phyloP scores from a whole-genome alignment of 441 rosid species.

The Gossypium aridum region DNA sequence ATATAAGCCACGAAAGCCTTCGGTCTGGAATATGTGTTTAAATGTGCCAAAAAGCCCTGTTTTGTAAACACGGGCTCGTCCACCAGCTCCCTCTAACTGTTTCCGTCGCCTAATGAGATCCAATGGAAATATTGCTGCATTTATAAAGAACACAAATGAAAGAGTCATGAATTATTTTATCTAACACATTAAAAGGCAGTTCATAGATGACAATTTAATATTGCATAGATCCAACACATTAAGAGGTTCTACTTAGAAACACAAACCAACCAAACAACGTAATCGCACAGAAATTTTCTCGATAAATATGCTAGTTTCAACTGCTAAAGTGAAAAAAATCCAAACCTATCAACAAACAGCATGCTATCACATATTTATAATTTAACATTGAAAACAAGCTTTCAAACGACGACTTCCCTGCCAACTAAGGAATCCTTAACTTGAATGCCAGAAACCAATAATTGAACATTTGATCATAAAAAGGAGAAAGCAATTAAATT shows the following conservation, averaged over 20 bases:
- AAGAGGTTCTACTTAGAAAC: background rate
- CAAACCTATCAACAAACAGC: background rate
- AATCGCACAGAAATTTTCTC: background rate
- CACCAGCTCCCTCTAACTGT: constrained; percentile 92
- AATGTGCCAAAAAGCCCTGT: constrained; percentile 73
- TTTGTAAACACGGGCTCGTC: constrained; percentile 68
- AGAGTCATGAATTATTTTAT: background rate
- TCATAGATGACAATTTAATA: background rate
- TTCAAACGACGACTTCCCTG: background rate
- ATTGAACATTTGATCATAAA: background rate
- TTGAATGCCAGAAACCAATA: background rate
- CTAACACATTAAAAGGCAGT: background rate
- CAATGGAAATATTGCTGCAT: constrained; percentile 81
- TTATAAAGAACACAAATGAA: constrained; percentile 9
- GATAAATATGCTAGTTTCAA: background rate
- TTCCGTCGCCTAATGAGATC: constrained; percentile 90
- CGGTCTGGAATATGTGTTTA: constrained; percentile 56
- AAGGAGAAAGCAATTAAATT: background rate
- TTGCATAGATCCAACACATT: too few species aligned
- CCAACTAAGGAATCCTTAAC: background rate
- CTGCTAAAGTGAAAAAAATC: background rate
- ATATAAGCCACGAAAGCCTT: constrained; percentile 74
- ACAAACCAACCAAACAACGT: background rate
- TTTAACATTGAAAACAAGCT: background rate
- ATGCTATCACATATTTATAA: background rate